Base-by-base conservation (phyloP, 257 asterid species). In the Oldenlandia corymbosa region DNA sequence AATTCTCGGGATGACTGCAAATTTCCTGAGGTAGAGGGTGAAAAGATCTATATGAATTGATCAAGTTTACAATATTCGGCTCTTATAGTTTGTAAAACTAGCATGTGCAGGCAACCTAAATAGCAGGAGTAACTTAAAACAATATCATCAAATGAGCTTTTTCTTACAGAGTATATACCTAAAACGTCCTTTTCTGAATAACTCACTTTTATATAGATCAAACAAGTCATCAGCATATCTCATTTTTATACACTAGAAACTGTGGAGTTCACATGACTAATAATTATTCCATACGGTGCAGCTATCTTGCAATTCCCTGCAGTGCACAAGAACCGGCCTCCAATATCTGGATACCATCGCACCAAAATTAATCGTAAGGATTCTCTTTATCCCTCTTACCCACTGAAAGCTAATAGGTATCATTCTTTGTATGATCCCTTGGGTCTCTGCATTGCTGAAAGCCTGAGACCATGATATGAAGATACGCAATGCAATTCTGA, bases 291-390 rank as follows among this genome's bases (percentile, higher is more conserved):
- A 63, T 54, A 73, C 74, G 74, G 67, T 80, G 89, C 95, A 93
- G 99, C 95, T 76, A 93, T 93, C 71, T 83, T 93, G 88, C 99
- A 88, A 85, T 79, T 81, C 74, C 97, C 99, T 54, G 75, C 84
- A 46, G 82, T 68, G 67, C 95, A 90, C 85, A 93, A 88, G 86
- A 85, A 83, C 67, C 71, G 63, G 60, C 96, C 95, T 56, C 81
- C 93, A 24, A 86, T 71, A 78, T 77, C 92, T 75, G 97, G 96
- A 72, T 93, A 83, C 71, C 78, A 71, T 14, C 97, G 96, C 71
- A 90, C 87, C 66, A 90, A 80, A 83, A 79, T 93, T 59, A 87
- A 81, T 73, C 84, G 99, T 93, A 90, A 82, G 96, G 54, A 57
- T 39, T 64, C 58, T 43, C 26, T 59, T 14, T 37, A 36, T 66